These are phyloP conservation scores for Colletotrichum coccodes DNA, from an alignment of 2,329 filamentous ascomycete genomes.

Conservation along the genomic window DNA sequence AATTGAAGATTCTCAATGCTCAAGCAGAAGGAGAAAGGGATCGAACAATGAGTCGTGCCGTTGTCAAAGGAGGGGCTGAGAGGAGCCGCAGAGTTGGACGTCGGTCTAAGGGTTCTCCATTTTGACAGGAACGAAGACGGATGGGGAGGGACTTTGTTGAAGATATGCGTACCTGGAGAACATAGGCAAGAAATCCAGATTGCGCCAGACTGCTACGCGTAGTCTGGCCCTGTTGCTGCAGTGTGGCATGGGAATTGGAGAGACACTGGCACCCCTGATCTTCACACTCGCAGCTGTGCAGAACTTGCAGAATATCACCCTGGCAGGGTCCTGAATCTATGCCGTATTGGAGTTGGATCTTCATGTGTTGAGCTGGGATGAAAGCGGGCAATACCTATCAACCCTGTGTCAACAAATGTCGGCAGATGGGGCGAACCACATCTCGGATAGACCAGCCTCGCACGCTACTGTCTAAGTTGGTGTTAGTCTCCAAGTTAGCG, in stretches of 20 bases:
- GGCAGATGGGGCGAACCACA: conserved; percentile 23
- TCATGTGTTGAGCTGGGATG: background rate
- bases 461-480: conserved; percentile 1
- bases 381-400: background rate
- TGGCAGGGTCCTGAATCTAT: conserved; percentile 3
- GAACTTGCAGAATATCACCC: conserved; percentile 2
- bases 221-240: background rate
- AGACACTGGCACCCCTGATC: conserved; percentile 10
- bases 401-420: conserved; percentile 15
- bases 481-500: conserved; percentile 4
- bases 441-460: conserved; percentile 23
- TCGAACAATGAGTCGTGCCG: conserved; percentile 3
- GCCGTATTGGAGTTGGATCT: conserved; percentile 16
- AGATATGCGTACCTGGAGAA: conserved; percentile 16
- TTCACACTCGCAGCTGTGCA: background rate
- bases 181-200: background rate
- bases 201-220: background rate
- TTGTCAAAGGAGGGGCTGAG: conserved; percentile 8
- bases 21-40: background rate
- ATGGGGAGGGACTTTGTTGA: conserved; percentile 14
- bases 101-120: conserved; percentile 17
- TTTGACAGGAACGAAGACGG: conserved; percentile 1
- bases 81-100: conserved; percentile 23
- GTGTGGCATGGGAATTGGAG: conserved; percentile 1
- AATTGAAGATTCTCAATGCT: background rate